Evolutionary conservation across 2,329 filamentous ascomycete genomes (phyloP), one percentile per base, ranked within the genome.

Genomic region (Coniella vitis): DNA sequence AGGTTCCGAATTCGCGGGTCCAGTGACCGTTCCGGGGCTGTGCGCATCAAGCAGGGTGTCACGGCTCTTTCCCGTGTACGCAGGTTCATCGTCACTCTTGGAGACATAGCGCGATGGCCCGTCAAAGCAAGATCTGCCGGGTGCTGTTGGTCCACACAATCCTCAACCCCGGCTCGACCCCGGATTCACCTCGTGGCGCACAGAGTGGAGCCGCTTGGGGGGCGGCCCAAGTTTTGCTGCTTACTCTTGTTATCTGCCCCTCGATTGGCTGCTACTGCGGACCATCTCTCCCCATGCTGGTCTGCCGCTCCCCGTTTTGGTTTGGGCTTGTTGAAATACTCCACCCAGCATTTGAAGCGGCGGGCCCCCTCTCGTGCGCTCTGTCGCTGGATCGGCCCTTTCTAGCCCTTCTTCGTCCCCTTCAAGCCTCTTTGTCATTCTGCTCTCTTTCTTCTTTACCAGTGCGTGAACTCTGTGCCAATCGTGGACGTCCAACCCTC

Each of bases 161-260:
- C 42, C 46, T 38, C 38, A 38, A 49, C 46, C 47, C 51, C 51
- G 38, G 40, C 40, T 48, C 40, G 44, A 52, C 51, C 51, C 51
- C 51, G 51, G 51, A 50, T 53, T 51, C 42, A 17, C 47, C 40
- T 51, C 48, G 43, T 47, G 48, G 47, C 44, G 44, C 48, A 44
- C 39, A 47, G 41, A 47, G 48, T 47, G 51, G 40, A 48, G 38
- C 29, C 32, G 29, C 38, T 47, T 52, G 39, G 25, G 37, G 31
- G 10, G 22, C 16, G 37, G 29, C 14, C 39, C 29, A 38, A 43
- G 37, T 36, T 38, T n/a, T 36, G 47, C 47, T 50, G 43, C 43
- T 46, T 22, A 12, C 17, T 40, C 21, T 17, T n/a, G 40, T 40
- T 17, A 13, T 16, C n/a, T 36, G 22, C 22, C 12, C 39, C 39